phyloP scores from a whole-genome alignment of 495 filamentous ascomycete species.

The Aspergillus sparsus region DNA sequence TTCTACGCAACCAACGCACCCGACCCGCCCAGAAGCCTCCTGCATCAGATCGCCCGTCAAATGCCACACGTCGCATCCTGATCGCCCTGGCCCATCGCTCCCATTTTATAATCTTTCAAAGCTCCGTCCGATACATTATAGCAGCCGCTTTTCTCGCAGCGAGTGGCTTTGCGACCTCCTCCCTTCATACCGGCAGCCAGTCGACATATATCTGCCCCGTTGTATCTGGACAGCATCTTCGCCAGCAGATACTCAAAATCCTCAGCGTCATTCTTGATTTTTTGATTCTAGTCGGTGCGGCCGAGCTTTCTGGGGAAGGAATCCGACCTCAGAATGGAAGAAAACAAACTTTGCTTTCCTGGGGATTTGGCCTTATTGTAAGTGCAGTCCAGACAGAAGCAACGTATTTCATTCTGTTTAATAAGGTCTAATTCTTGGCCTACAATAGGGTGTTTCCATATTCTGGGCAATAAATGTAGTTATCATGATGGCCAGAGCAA shows the following conservation, averaged over 20 bases:
- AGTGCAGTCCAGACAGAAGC: constrained; percentile 15
- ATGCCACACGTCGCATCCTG: constrained; percentile 21
- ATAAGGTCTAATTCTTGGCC: constrained; percentile 9
- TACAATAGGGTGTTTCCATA: constrained; percentile 34
- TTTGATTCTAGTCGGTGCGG: constrained; percentile 36
- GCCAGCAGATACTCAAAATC: constrained; percentile 30
- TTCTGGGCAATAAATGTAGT: constrained; percentile 33
- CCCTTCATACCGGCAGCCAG: constrained; percentile 30
- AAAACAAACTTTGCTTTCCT: constrained; percentile 32
- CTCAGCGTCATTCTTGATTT: constrained; percentile 38
- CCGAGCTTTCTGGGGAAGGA: constrained; percentile 30
- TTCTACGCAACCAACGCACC: constrained; percentile 38
- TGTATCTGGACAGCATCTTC: constrained; percentile 26
- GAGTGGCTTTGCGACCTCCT: constrained; percentile 32
- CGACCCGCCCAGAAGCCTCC: constrained; percentile 28
- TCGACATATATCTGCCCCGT: constrained; percentile 54
- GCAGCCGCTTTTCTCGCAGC: constrained; percentile 36
- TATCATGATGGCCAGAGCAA: constrained; percentile 29
- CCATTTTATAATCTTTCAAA: constrained; percentile 32
- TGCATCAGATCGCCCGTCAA: constrained; percentile 25
- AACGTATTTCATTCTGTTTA: neutral
- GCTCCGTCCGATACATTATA: constrained; percentile 36
- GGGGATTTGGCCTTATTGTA: constrained; percentile 43
- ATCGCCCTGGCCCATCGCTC: constrained; percentile 29
- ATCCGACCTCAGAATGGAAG: constrained; percentile 26